A percentile compares a stretch with the other conserved stretches of the same genome.
These are phyloP conservation scores for Cutaneotrichosporon curvatum DNA, from an alignment of 1,284 basidiomycete genomes.

Conservation along the genomic window DNA sequence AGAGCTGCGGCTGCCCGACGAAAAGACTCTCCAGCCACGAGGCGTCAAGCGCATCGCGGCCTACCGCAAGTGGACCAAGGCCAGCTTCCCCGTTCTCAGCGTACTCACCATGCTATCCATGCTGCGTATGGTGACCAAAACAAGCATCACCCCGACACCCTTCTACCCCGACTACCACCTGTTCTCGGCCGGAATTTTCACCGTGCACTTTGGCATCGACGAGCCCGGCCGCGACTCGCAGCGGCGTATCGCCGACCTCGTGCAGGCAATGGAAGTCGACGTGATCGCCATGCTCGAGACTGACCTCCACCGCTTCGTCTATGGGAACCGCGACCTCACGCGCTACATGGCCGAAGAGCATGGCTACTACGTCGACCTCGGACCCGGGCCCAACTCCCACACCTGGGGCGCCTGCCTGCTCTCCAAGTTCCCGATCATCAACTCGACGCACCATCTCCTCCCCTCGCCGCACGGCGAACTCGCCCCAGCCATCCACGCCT, in stretches of 20 bases:
- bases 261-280: conserved; percentile 74
- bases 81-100: conserved; percentile 15
- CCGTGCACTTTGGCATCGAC: conserved; percentile 81
- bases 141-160: conserved; percentile 46
- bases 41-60: conserved; percentile 13
- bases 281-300: conserved; percentile 73
- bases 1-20: conserved; percentile 15
- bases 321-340: conserved; percentile 83
- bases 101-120: conserved; percentile 11
- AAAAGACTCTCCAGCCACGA: conserved; percentile 13
- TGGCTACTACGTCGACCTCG: conserved; percentile 64
- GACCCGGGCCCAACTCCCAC: conserved; percentile 80
- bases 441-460: conserved; percentile 78
- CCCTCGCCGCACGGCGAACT: conserved; percentile 80
- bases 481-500: conserved; percentile 84
- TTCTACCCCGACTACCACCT: conserved; percentile 59
- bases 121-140: neutral
- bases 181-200: conserved; percentile 87
- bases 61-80: conserved; percentile 41
- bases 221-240: conserved; percentile 77
- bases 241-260: conserved; percentile 64
- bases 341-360: conserved; percentile 68
- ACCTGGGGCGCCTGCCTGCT: conserved; percentile 84
- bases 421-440: conserved; percentile 88
- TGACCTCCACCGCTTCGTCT: conserved; percentile 74